Evolutionary conservation across 177 flowering plant species (phyloP), one percentile per base, ranked within the genome.

Genomic region (Vitis hybrid): DNA sequence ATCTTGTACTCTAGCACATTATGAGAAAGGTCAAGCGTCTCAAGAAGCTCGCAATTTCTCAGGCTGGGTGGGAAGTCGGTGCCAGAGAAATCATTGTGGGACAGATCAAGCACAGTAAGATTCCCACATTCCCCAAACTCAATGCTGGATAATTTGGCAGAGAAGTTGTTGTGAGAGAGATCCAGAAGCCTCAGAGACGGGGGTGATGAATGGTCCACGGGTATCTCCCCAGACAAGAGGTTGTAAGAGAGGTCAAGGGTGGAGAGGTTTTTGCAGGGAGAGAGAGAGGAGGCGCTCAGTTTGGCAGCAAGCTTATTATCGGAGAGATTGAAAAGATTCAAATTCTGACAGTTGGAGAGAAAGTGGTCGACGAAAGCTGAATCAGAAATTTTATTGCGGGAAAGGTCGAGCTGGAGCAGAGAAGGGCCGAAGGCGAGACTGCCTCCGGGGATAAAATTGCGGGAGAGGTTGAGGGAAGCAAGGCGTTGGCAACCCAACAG

Each of bases 121-220:
- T 82, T 81, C 19, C 61, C 68, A 59, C 84, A 84, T 39, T 39
- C 45, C 45, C 45, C 45, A 39, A 39, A 39, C 6, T 39, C 45
- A 39, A 7, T 39, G 8, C 45, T 39, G 45, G 45, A 39, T 39
- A 39, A 39, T 39, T 39, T 39, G 18, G 86, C 84, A 5, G 92
- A 80, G 69, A 92, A 85, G 69, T 86, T 87, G 76, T 90, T 90
- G 76, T 74, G 72, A 1, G 97, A 89, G 29, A 91, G 84, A 78
- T 89, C 89, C n/a, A 90, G 78, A 70, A 73, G 50, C 59, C 63
- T 29, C 34, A 87, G 73, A 31, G 81, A 73, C 3, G 79, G 70
- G 9, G 73, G 63, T 0, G 76, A 71, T 48, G 80, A 4, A 48
- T 83, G 74, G 15, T 34, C 19, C 2, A 76, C 1, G 1, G 89